Evolutionary conservation across 1,139 yeast species (phyloP).

Genomic region (Sugiyamaella japonica): DNA sequence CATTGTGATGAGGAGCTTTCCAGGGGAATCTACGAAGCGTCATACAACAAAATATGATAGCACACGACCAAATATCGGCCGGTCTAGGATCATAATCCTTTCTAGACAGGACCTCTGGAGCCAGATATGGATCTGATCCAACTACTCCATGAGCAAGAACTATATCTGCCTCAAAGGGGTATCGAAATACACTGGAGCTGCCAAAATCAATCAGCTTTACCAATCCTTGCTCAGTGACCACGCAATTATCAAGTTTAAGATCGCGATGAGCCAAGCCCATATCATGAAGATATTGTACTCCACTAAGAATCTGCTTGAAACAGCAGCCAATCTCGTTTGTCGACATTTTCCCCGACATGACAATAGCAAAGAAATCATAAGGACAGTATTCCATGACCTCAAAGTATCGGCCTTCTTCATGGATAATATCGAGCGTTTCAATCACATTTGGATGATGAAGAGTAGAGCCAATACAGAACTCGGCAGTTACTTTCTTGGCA

Average conservation of each 20-base stretch:
- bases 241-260: slow-evolving; percentile 91
- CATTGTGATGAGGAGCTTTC: slow-evolving; percentile 90
- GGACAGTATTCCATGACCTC: slow-evolving; percentile 99
- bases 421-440: slow-evolving; percentile 88
- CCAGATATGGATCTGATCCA: slow-evolving; percentile 96
- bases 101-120: slow-evolving; percentile 84
- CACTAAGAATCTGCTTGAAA: slow-evolving; percentile 80
- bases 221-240: slow-evolving; percentile 80
- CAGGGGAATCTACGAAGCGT: slow-evolving; percentile 92
- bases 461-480: slow-evolving; percentile 95
- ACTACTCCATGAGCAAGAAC: slow-evolving; percentile 90
- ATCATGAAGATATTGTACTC: slow-evolving; percentile 77
- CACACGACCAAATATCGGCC: slow-evolving; percentile 94
- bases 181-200: slow-evolving; percentile 88
- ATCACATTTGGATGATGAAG: slow-evolving; percentile 91
- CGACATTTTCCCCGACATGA: slow-evolving; percentile 94
- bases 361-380: slow-evolving; percentile 93
- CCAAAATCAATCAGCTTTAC: slow-evolving; percentile 95
- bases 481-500: slow-evolving; percentile 94
- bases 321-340: slow-evolving; percentile 85
- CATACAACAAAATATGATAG: slow-evolving; percentile 95
- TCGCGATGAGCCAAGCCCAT: slow-evolving; percentile 96
- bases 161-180: slow-evolving; percentile 78
- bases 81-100: slow-evolving; percentile 86
- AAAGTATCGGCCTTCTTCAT: slow-evolving; percentile 80